A percentile compares a stretch with the other conserved stretches of the same genome.
Conservation (phyloP, 2,329 filamentous ascomycete species). For the Pseudocercospora macadamiae region DNA sequence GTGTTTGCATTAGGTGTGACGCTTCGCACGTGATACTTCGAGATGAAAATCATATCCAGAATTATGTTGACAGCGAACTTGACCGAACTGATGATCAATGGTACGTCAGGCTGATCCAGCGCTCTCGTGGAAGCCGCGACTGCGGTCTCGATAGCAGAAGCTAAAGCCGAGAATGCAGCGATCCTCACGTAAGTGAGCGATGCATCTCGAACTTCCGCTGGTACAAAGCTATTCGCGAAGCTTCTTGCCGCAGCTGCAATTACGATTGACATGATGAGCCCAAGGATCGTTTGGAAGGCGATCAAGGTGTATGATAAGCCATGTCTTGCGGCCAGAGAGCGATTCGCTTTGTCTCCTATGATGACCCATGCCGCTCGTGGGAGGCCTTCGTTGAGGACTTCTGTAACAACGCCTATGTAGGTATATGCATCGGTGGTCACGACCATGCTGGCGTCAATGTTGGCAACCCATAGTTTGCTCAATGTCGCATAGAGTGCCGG, state of each 20-base stretch:
- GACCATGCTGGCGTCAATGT: slow-evolving; percentile 65
- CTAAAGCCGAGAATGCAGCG: slow-evolving; percentile 64
- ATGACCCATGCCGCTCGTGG: slow-evolving; percentile 69
- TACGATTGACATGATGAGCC: slow-evolving; percentile 61
- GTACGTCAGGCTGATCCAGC: slow-evolving; percentile 70
- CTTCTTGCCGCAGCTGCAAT: slow-evolving; percentile 58
- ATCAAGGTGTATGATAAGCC: slow-evolving; percentile 64
- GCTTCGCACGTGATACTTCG: slow-evolving; percentile 62
- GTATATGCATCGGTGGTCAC: slow-evolving; percentile 69
- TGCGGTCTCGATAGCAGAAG: slow-evolving; percentile 65
- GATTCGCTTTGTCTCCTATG: slow-evolving; percentile 65
- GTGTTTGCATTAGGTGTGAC: slow-evolving; percentile 62
- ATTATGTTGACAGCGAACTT: slow-evolving; percentile 70
- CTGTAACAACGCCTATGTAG: slow-evolving; percentile 67
- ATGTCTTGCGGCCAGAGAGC: slow-evolving; percentile 56
- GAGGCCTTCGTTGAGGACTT: slow-evolving; percentile 74
- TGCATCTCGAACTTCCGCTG: slow-evolving; percentile 56
- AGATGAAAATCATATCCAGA: slow-evolving; percentile 68
- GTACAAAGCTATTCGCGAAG: slow-evolving; percentile 67
- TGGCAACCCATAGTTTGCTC: slow-evolving; percentile 71
- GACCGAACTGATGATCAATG: slow-evolving; percentile 64
- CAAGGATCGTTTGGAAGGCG: slow-evolving; percentile 57
- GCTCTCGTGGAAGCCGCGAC: slow-evolving; percentile 65
- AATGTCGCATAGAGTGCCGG: slow-evolving; percentile 70
- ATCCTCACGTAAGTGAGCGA: slow-evolving; percentile 69